Conservation (phyloP, 345 rosid species). For the Arabidopsis suecica region DNA sequence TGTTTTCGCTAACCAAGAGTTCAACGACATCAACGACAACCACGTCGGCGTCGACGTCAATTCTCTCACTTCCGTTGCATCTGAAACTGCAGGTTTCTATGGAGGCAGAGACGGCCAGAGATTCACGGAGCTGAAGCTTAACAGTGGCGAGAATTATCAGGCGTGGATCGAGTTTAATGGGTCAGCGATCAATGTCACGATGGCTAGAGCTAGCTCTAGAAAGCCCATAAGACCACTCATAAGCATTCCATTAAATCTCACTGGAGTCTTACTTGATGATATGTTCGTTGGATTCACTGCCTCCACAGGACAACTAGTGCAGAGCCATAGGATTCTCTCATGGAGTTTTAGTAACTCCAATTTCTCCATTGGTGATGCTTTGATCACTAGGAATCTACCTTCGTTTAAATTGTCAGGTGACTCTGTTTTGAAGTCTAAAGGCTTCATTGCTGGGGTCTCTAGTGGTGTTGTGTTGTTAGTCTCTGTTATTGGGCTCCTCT, state of each 20-base stretch:
- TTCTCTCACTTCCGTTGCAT: slow-evolving; percentile 55
- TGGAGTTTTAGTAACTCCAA: slow-evolving; percentile 75
- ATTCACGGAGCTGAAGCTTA: slow-evolving; percentile 50
- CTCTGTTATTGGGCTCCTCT: slow-evolving; percentile 52
- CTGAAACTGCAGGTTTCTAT: slow-evolving; percentile 61
- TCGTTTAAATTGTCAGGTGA: slow-evolving; percentile 57
- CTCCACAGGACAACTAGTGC: slow-evolving; percentile 57
- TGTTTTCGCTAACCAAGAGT: slow-evolving; percentile 72
- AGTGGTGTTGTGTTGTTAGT: slow-evolving; percentile 46
- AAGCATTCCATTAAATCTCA: slow-evolving; percentile 54
- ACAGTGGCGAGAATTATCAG: slow-evolving; percentile 72
- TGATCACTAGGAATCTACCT: slow-evolving; percentile 65
- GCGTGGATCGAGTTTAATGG: slow-evolving; percentile 79
- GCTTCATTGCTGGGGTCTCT: slow-evolving; percentile 63
- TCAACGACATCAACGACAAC: slow-evolving; percentile 61
- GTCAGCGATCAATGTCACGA: slow-evolving; percentile 48
- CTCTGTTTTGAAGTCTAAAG: slow-evolving; percentile 49
- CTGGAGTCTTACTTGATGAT: slow-evolving; percentile 60
- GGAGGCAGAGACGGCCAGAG: slow-evolving; percentile 39
- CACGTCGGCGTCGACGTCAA: slow-evolving; percentile 80
- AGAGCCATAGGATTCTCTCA: slow-evolving; percentile 69
- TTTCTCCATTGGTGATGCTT: slow-evolving; percentile 58
- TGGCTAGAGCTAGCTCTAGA: slow-evolving; percentile 47
- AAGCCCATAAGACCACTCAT: slow-evolving; percentile 53
- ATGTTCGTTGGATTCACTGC: slow-evolving; percentile 79